Base-by-base conservation (phyloP, 352 stramenopile genomes). In the Pythium insidiosum region DNA sequence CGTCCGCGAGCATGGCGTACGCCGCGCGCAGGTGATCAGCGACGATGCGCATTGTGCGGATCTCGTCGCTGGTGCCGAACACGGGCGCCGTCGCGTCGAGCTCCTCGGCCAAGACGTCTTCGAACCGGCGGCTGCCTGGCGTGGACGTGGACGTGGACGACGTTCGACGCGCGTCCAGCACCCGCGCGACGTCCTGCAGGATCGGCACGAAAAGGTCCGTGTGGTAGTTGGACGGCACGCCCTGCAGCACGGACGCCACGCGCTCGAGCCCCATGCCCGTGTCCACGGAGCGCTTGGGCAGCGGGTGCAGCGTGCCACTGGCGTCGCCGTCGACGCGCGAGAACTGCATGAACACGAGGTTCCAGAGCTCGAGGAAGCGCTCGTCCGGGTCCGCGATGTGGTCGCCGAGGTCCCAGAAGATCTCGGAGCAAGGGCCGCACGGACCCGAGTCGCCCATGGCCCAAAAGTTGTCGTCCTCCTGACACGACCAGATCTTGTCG, bases 301-400 rank as follows among this genome's bases (percentile, higher is more conserved):
- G 67, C 33, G 79, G 51, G 41, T 85, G 61, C 34, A 98, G 57
- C 20, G 65, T 72, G 6, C 73, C 79, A 5, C 52, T 43, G 1
- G 31, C 28, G 15, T 67, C 55, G 47, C 93, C 78, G 35, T 84
- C 73, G 34, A 96, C 80, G 29, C 94, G 84, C 70, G 94, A 96
- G 61, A 95, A 97, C 68, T 98, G 94, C 76, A 98, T 98, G 59
- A 98, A 98, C 12, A 98, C 95, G 49, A 97, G 81, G 61, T 98
- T 98, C 94, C 95, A 98, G 41, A 98, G 97, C 68, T 97, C 88
- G 46, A 97, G 72, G 28, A 66, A 90, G 19, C 55, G 58, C 38
- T 87, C 73, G 31, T 87, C 66, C 10, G 88, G 75, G 71, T 97
- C 88, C 35, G 58, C 50, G 19, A 86, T 84, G 50, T 80, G 64